These are phyloP conservation scores for Fusarium irregulare DNA, from an alignment of 2,329 filamentous ascomycete species.

Conservation along the genomic window DNA sequence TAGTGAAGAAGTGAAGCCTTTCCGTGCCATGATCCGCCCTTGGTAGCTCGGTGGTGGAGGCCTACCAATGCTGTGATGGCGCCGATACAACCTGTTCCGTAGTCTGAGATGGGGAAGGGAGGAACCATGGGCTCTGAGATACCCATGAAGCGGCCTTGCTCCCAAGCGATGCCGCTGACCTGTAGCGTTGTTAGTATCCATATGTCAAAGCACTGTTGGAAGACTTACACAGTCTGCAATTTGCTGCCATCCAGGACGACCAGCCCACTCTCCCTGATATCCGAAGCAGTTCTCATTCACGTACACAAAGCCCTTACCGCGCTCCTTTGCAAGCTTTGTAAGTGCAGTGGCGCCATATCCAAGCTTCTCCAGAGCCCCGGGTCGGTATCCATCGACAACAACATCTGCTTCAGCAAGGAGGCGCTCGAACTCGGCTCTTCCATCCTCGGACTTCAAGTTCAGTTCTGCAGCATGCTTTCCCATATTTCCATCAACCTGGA, in stretches of 20 bases:
- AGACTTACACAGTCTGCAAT: conserved; percentile 70
- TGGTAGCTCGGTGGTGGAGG: conserved; percentile 69
- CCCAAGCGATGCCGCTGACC: conserved; percentile 69
- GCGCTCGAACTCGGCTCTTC: conserved; percentile 66
- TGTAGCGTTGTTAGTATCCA: conserved; percentile 33
- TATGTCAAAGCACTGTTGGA: fast-evolving
- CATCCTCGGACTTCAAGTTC: conserved; percentile 67
- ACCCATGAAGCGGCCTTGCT: conserved; percentile 71
- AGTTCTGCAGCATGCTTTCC: conserved; percentile 75
- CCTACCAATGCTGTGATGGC: conserved; percentile 74
- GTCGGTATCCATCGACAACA: conserved; percentile 75
- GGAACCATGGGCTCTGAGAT: conserved; percentile 72
- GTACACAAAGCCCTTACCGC: conserved; percentile 73
- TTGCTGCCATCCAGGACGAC: conserved; percentile 76
- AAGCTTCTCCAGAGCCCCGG: conserved; percentile 70
- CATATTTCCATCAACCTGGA: conserved; percentile 78
- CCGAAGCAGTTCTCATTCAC: conserved; percentile 80
- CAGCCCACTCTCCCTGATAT: conserved; percentile 67
- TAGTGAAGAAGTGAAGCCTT: conserved; percentile 75
- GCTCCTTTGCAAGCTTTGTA: conserved; percentile 61
- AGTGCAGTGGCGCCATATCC: conserved; percentile 71
- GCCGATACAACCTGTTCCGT: conserved; percentile 78
- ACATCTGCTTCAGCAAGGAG: conserved; percentile 73
- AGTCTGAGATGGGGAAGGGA: conserved; percentile 72
- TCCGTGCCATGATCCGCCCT: conserved; percentile 74